Evolutionary conservation across 2,329 filamentous ascomycete genomes (phyloP).

Genomic region (Laburnicola sp.): DNA sequence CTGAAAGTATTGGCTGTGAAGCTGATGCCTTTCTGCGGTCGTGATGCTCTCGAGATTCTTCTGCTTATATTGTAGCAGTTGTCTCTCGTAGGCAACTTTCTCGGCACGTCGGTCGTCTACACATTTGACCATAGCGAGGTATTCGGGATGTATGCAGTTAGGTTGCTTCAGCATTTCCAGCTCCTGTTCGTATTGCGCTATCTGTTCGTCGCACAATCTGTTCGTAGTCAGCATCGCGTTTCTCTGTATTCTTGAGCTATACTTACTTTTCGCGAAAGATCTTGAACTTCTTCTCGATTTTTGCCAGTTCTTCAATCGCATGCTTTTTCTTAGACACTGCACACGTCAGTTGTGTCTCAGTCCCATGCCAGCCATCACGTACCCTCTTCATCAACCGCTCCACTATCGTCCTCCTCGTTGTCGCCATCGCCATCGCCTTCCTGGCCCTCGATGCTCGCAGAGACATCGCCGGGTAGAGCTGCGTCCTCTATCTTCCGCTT

Average conservation of each 20-base stretch:
- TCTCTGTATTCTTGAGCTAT: slow-evolving; percentile 5
- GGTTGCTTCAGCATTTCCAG: slow-evolving; percentile 62
- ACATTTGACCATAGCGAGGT: slow-evolving; percentile 84
- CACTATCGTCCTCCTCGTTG: slow-evolving; percentile 48
- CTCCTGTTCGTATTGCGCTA: slow-evolving; percentile 76
- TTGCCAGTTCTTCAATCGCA: slow-evolving; percentile 76
- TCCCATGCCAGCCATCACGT: slow-evolving; percentile 7
- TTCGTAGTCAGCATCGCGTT: slow-evolving; percentile 22
- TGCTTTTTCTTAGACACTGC: slow-evolving; percentile 76
- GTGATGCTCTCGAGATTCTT: slow-evolving; percentile 70
- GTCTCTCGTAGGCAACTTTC: slow-evolving; percentile 75
- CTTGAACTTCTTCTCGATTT: slow-evolving; percentile 86
- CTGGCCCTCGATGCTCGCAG: slow-evolving; percentile 67
- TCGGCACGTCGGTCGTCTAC: slow-evolving; percentile 80
- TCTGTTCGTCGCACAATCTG: slow-evolving; percentile 85
- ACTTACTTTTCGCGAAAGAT: slow-evolving; percentile 77
- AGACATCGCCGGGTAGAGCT: slow-evolving; percentile 42
- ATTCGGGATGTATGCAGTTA: slow-evolving; percentile 79
- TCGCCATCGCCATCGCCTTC: slow-evolving; percentile 55
- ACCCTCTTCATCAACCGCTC: slow-evolving; percentile 44
- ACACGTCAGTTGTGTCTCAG: not conserved
- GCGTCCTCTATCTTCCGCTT: slow-evolving; percentile 55
- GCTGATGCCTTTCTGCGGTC: slow-evolving; percentile 79
- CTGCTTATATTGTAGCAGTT: slow-evolving; percentile 72
- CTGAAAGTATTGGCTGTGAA: slow-evolving; percentile 90